phyloP scores from a whole-genome alignment of 495 filamentous ascomycete species.

The Talaromyces liani region DNA sequence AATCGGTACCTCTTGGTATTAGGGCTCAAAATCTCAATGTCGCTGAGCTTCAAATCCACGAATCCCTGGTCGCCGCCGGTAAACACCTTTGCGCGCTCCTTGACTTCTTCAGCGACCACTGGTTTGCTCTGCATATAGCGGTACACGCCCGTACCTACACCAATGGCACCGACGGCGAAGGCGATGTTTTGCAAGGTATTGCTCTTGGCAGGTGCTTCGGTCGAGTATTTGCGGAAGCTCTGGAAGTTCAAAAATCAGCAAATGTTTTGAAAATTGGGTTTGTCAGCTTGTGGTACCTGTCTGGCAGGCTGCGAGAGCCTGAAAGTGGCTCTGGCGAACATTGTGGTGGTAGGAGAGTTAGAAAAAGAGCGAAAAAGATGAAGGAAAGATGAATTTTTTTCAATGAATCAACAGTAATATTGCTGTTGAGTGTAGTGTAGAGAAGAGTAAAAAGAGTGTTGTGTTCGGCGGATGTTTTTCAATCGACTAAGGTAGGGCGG shows the following conservation, averaged over 20 bases:
- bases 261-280: neutral
- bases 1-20: constrained; percentile 89
- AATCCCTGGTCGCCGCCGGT: constrained; percentile 84
- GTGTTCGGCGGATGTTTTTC: neutral
- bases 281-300: constrained; percentile 25
- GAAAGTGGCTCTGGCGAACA: constrained; percentile 45
- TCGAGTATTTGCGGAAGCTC: constrained; percentile 47
- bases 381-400: neutral
- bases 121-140: constrained; percentile 28
- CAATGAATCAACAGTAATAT: neutral
- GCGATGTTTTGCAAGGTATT: constrained; percentile 32
- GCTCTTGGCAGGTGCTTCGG: constrained; percentile 36
- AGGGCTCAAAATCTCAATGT: constrained; percentile 70
- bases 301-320: constrained; percentile 40
- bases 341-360: constrained; percentile 18
- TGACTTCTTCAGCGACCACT: constrained; percentile 24
- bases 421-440: neutral
- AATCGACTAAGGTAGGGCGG: neutral
- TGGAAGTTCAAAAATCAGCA: constrained; percentile 12
- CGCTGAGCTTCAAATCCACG: constrained; percentile 68
- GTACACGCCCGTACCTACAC: constrained; percentile 36
- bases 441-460: constrained; percentile 9
- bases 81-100: constrained; percentile 49
- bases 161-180: constrained; percentile 34
- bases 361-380: constrained; percentile 5